These are phyloP conservation scores for Canavalia ensiformis DNA, from an alignment of 306 rosid genomes.

Conservation along the genomic window DNA sequence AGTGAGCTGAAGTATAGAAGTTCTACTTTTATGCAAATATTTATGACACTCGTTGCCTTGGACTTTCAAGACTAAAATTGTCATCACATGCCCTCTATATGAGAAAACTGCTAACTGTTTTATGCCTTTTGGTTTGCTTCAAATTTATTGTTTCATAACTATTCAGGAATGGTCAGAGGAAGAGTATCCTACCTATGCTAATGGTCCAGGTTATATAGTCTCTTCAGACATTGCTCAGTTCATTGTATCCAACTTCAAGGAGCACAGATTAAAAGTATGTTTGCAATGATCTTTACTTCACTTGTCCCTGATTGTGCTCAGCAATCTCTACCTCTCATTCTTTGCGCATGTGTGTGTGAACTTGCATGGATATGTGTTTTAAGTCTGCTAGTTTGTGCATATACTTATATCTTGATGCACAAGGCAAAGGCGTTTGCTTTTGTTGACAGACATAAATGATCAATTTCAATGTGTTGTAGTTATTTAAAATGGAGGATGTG, in stretches of 20 bases:
- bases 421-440: neutral
- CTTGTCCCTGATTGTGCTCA: neutral
- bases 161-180: slow-evolving; percentile 82
- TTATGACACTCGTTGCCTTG: neutral
- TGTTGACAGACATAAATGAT: neutral
- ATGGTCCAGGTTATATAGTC: slow-evolving; percentile 75
- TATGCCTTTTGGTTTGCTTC: neutral
- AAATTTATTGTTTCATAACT: neutral
- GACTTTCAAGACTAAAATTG: slow-evolving; percentile 1
- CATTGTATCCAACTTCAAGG: slow-evolving; percentile 67
- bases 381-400: neutral
- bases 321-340: neutral
- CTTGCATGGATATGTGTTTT: neutral
- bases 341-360: neutral
- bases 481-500: slow-evolving; percentile 88
- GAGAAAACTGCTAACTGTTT: slow-evolving; percentile 10
- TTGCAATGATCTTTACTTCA: neutral
- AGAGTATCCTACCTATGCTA: slow-evolving; percentile 83
- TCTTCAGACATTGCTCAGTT: slow-evolving; percentile 71
- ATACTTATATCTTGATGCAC: neutral
- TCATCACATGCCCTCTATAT: neutral
- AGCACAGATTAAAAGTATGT: slow-evolving; percentile 71
- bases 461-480: slow-evolving; percentile 50
- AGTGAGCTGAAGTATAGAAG: neutral
- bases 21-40: neutral